Percentiles rank a stretch among this genome's conserved stretches.
phyloP scores from a whole-genome alignment of 192 early-diverging fungal species.

The Gamsiella multidivaricata region DNA sequence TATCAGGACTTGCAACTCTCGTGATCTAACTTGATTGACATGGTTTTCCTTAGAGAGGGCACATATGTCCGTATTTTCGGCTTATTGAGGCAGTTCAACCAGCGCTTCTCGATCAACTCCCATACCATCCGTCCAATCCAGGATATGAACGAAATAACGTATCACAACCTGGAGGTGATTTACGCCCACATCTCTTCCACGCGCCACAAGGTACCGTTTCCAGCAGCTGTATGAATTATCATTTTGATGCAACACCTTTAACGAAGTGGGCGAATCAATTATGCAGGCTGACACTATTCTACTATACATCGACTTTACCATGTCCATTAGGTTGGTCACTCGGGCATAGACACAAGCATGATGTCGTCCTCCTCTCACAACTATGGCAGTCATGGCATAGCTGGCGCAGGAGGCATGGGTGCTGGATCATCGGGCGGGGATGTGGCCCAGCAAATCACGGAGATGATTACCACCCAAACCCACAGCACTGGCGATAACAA shows the following conservation, averaged over 20 bases:
- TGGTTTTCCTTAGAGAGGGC: slow-evolving; percentile 57
- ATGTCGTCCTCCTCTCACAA: slow-evolving; percentile 12
- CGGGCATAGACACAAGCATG: background rate
- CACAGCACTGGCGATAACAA: no score
- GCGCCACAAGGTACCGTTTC: slow-evolving; percentile 35
- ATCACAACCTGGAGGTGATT: slow-evolving; percentile 78
- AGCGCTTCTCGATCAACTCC: slow-evolving; percentile 62
- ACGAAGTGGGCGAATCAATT: background rate
- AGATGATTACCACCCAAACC: background rate
- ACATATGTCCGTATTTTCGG: slow-evolving; percentile 82
- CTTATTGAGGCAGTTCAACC: slow-evolving; percentile 71
- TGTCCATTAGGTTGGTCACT: background rate
- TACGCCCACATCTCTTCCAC: slow-evolving; percentile 72
- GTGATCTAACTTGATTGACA: background rate
- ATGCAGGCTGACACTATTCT: background rate
- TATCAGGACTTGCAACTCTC: background rate
- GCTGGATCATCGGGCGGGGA: background rate
- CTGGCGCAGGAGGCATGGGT: background rate
- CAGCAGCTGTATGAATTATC: no score
- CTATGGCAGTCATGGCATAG: slow-evolving; percentile 3
- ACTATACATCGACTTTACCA: background rate
- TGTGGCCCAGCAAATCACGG: slow-evolving; percentile 7
- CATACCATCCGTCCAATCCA: slow-evolving; percentile 71
- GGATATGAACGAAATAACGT: slow-evolving; percentile 81
- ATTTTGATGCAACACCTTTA: background rate